Conservation (phyloP, 2,329 filamentous ascomycete genomes). For the Cercospora janseana region DNA sequence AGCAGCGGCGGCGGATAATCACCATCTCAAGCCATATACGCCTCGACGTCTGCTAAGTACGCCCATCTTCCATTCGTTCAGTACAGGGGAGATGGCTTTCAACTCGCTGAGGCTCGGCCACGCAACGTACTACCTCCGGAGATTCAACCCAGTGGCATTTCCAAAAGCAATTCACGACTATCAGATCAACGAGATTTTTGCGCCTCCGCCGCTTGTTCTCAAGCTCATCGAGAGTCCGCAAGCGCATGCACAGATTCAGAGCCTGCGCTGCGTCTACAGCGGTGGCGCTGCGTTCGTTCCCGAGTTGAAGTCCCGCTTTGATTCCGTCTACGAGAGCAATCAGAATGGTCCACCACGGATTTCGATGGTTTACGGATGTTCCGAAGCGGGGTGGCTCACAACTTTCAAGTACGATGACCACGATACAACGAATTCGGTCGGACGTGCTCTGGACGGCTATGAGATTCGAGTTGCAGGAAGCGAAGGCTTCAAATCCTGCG, state of each 20-base stretch:
- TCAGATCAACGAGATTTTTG: slow-evolving; percentile 50
- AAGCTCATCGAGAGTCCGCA: slow-evolving; percentile 33
- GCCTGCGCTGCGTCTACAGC: slow-evolving; percentile 47
- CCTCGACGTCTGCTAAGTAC: slow-evolving; percentile 50
- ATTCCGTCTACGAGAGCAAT: slow-evolving; percentile 38
- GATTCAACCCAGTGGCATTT: slow-evolving; percentile 44
- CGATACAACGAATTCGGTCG: slow-evolving; percentile 50
- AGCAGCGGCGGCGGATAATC: slow-evolving; percentile 33
- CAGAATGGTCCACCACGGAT: slow-evolving; percentile 43
- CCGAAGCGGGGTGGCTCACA: slow-evolving; percentile 49
- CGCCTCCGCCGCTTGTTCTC: slow-evolving; percentile 48
- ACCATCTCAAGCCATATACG: slow-evolving; percentile 32
- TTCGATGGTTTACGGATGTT: slow-evolving; percentile 56
- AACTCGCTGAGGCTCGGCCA: slow-evolving; percentile 49
- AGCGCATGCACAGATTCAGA: slow-evolving; percentile 40
- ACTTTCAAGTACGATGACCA: slow-evolving; percentile 43
- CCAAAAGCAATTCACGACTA: slow-evolving; percentile 41
- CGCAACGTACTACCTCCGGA: slow-evolving; percentile 49
- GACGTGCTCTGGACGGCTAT: slow-evolving; percentile 44
- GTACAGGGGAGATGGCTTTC: slow-evolving; percentile 47
- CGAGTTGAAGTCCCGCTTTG: slow-evolving; percentile 43
- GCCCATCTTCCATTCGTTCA: slow-evolving; percentile 56
- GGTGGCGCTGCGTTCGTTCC: slow-evolving; percentile 52
- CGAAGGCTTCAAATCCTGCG: slow-evolving; percentile 18
- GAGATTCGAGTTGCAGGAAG: slow-evolving; percentile 37